Conservation (phyloP, 768 basidiomycete species). For the Leccinum rimulosum region DNA sequence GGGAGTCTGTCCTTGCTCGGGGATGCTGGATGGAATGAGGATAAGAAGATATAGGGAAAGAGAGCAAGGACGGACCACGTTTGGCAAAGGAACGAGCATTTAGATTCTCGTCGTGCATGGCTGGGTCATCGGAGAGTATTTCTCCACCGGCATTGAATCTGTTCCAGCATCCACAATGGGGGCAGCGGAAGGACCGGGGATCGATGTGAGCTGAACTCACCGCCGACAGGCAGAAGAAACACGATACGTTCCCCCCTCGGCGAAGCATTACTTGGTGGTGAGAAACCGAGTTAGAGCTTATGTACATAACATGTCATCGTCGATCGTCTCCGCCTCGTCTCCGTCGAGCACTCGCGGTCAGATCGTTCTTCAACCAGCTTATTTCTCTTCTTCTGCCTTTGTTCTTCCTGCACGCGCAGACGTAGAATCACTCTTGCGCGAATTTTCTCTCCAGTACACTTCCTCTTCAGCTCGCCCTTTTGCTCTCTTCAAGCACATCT, state of each 20-base stretch:
- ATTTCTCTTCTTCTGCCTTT: slow-evolving; percentile 77
- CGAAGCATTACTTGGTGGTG: slow-evolving; percentile 37
- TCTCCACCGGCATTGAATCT: slow-evolving; percentile 68
- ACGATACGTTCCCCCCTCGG: slow-evolving; percentile 48
- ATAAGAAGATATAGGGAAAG: background rate
- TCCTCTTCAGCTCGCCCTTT: slow-evolving; percentile 48
- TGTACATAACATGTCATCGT: slow-evolving; percentile 11
- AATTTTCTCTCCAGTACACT: slow-evolving; percentile 51
- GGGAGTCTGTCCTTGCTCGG: slow-evolving; percentile 69
- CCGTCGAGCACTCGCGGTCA: slow-evolving; percentile 61
- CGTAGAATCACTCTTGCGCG: slow-evolving; percentile 49
- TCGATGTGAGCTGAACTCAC: slow-evolving; percentile 43
- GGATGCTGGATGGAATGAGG: slow-evolving; percentile 44
- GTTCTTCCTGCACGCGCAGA: slow-evolving; percentile 65
- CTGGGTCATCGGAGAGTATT: slow-evolving; percentile 82
- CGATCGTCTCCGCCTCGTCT: slow-evolving; percentile 44
- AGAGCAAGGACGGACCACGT: slow-evolving; percentile 50
- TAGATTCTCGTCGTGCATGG: slow-evolving; percentile 79
- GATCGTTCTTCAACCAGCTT: slow-evolving; percentile 64
- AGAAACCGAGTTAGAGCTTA: background rate
- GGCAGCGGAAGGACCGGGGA: slow-evolving; percentile 60
- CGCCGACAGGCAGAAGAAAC: slow-evolving; percentile 69
- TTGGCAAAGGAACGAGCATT: slow-evolving; percentile 69
- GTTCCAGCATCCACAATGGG: slow-evolving; percentile 72
- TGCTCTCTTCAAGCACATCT: slow-evolving; percentile 65